Conservation (phyloP, 2,329 filamentous ascomycete genomes). For the Alternaria rosae region DNA sequence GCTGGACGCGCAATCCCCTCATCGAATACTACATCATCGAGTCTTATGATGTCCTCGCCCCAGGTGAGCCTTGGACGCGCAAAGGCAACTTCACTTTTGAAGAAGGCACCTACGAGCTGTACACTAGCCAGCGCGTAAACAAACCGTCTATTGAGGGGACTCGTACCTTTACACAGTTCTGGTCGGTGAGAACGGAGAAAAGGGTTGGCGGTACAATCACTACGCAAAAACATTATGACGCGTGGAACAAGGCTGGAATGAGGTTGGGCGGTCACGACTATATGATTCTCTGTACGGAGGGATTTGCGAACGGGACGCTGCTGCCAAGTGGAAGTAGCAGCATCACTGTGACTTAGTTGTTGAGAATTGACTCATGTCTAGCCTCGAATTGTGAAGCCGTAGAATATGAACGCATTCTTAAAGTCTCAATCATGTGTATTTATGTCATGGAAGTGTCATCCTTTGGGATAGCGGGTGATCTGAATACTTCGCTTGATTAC, state of each 20-base stretch:
- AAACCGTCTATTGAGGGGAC: constrained; percentile 62
- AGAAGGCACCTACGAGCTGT: constrained; percentile 61
- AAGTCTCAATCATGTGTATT: background rate
- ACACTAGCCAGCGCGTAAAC: constrained; percentile 54
- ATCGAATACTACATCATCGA: constrained; percentile 67
- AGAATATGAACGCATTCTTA: background rate
- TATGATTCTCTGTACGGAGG: constrained; percentile 14
- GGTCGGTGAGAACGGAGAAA: constrained; percentile 60
- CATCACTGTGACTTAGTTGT: constrained; percentile 12
- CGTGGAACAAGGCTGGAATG: constrained; percentile 27
- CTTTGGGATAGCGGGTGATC: background rate
- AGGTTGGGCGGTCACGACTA: constrained; percentile 13
- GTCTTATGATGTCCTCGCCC: constrained; percentile 54
- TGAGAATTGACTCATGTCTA: background rate
- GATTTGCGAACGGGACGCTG: constrained; percentile 9
- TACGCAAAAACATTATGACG: constrained; percentile 39
- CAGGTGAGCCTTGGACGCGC: constrained; percentile 33
- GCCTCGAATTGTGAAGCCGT: background rate
- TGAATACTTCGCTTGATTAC: background rate
- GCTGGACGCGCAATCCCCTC: constrained; percentile 61
- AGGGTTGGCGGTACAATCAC: constrained; percentile 53
- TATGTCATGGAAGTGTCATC: too few relatives aligned
- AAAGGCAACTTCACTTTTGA: constrained; percentile 61
- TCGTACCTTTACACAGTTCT: constrained; percentile 62
- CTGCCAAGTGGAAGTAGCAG: constrained; percentile 15